These are phyloP conservation scores for Cercospora sp. DNA, from an alignment of 2,329 filamentous ascomycete species.

Conservation along the genomic window DNA sequence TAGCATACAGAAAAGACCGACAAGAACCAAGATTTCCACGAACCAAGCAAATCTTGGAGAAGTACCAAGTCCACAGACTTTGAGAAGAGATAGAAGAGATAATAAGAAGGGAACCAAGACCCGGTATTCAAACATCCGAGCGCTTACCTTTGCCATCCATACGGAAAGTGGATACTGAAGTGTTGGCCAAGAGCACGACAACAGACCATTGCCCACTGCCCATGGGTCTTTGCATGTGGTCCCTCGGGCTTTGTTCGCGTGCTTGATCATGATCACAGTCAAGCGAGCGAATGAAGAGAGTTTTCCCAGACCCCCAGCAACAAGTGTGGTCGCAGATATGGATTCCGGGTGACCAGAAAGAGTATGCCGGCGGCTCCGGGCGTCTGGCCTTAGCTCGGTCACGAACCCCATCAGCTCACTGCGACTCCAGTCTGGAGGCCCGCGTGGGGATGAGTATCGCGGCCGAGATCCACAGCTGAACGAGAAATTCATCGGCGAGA, in stretches of 20 bases:
- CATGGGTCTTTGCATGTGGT: slow-evolving; percentile 9
- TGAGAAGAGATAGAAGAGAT: neutral
- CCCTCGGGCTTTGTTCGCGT: neutral
- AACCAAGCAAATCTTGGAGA: neutral
- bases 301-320: neutral
- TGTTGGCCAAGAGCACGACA: neutral
- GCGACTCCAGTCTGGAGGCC: neutral
- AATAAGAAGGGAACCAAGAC: neutral
- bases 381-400: neutral
- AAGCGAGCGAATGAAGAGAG: slow-evolving; percentile 15
- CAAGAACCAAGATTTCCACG: neutral
- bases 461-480: neutral
- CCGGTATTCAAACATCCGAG: neutral
- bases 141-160: slow-evolving; percentile 17
- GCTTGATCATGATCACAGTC: slow-evolving; percentile 3
- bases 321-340: neutral
- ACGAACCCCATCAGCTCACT: neutral
- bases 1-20: neutral
- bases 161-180: slow-evolving; percentile 11
- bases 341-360: neutral
- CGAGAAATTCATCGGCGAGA: neutral
- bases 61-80: neutral
- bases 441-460: neutral
- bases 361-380: neutral
- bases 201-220: slow-evolving; percentile 10